A percentile compares a stretch with the other conserved stretches of the same genome.
phyloP scores from a whole-genome alignment of 495 filamentous ascomycete genomes.

The Neurospora hispaniola region DNA sequence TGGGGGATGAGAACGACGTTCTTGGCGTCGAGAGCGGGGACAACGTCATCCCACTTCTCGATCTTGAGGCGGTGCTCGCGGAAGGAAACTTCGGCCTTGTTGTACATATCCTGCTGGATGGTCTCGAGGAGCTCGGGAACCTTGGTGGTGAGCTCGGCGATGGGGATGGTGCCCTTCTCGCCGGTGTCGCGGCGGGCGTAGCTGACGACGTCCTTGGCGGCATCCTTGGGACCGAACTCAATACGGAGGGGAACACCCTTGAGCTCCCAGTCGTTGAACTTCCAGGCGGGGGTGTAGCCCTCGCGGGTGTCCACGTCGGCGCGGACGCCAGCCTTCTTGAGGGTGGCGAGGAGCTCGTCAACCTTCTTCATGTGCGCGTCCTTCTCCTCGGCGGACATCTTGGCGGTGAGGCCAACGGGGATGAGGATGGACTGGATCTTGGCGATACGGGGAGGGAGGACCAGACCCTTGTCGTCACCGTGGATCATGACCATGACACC shows the following conservation, averaged over 20 bases:
- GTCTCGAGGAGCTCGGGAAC: slow-evolving; percentile 74
- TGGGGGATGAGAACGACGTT: slow-evolving; percentile 82
- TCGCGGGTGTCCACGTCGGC: slow-evolving; percentile 69
- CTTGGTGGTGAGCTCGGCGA: slow-evolving; percentile 56
- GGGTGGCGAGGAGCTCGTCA: slow-evolving; percentile 50
- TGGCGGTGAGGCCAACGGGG: slow-evolving; percentile 88
- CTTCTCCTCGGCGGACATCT: slow-evolving; percentile 66
- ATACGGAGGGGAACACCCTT: slow-evolving; percentile 88
- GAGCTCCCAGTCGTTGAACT: slow-evolving; percentile 97
- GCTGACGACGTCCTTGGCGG: slow-evolving; percentile 69
- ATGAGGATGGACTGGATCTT: slow-evolving; percentile 77
- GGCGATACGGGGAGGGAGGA: slow-evolving; percentile 81
- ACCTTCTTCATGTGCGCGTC: slow-evolving; percentile 60
- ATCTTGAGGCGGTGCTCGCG: slow-evolving; percentile 66
- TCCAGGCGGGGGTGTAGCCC: slow-evolving; percentile 84
- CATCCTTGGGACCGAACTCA: slow-evolving; percentile 91
- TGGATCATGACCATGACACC: slow-evolving; percentile 98
- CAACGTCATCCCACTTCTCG: slow-evolving; percentile 81
- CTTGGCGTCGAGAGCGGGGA: slow-evolving; percentile 75
- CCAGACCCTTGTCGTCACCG: slow-evolving; percentile 85
- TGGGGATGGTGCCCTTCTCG: slow-evolving; percentile 62
- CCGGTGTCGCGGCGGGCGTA: slow-evolving; percentile 82
- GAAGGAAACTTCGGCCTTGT: slow-evolving; percentile 68
- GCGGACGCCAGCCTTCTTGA: slow-evolving; percentile 58
- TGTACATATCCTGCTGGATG: slow-evolving; percentile 81